Conservation (phyloP, 495 filamentous ascomycete species). For the Penicillium chermesinum region DNA sequence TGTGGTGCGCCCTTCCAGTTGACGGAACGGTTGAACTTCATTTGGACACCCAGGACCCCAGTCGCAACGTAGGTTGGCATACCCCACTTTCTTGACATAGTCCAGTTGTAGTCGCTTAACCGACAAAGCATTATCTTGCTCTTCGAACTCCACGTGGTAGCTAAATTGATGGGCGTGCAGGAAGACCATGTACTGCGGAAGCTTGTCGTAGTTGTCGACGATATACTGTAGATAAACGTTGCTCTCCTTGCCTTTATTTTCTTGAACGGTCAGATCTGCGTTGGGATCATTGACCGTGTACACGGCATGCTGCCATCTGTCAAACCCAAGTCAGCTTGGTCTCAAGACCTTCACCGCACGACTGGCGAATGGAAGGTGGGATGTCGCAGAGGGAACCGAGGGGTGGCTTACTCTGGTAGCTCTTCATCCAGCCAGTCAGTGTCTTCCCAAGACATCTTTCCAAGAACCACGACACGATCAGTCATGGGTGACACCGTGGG, state of each 20-base stretch:
- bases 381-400: neutral
- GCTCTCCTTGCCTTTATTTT: conserved; percentile 46
- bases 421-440: conserved; percentile 37
- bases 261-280: conserved; percentile 31
- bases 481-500: conserved; percentile 16
- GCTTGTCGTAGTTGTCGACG: conserved; percentile 43
- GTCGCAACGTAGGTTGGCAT: conserved; percentile 47
- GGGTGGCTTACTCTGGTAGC: conserved; percentile 32
- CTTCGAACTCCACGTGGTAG: conserved; percentile 39
- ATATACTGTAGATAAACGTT: conserved; percentile 50
- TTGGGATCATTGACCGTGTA: conserved; percentile 58
- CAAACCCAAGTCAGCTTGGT: neutral
- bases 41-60: conserved; percentile 42
- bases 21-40: conserved; percentile 34
- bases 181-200: conserved; percentile 46
- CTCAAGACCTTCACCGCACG: too few relatives aligned
- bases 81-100: conserved; percentile 40
- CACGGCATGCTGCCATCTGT: conserved; percentile 44
- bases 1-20: conserved; percentile 14
- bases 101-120: conserved; percentile 35
- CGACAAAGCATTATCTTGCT: conserved; percentile 39
- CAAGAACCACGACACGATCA: conserved; percentile 36
- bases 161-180: conserved; percentile 43
- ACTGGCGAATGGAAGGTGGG: neutral
- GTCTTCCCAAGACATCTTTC: conserved; percentile 33